Base-by-base conservation (phyloP, 1,284 basidiomycete species). In the Pisolithus thermaeus region DNA sequence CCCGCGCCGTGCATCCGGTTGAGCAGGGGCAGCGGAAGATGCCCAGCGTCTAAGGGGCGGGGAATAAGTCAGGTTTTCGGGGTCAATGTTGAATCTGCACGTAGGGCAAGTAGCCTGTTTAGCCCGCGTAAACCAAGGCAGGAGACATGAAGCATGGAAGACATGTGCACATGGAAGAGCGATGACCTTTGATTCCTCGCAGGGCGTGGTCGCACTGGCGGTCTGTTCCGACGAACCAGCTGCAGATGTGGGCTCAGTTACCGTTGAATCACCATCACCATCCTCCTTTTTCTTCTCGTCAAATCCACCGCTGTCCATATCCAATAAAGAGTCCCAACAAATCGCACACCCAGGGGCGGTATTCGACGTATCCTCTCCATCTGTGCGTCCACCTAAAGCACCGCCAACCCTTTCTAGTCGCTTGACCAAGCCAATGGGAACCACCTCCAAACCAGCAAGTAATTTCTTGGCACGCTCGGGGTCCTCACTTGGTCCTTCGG, bases 61-160 rank as follows among this genome's bases (percentile, higher is more conserved):
- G 16, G 67, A 69, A 59, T 78, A 81, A 0, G 84, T 87, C 45
- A 88, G 63, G 48, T 82, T 82, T 49, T 87, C 81, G 0, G 87
- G 87, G 60, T 90, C 87, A 50, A 90, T 77, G 57, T 90, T 83
- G 59, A 90, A 90, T 54, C 87, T 72, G 67, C 87, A 90, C 0
- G 84, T 84, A 1, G 87, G 87, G 59, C 87, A 90, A 1, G 87
- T 90, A 27, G 87, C 89, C 56, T 86, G 84, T 43, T 74, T 75
- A 11, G 84, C 84, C 52, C 83, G 73, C 7, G 85, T 80, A 65
- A 90, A 90, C 87, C 87, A 90, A 0, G 87, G 87, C 3, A 85
- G 63, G 23, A 90, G 75, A 66, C 87, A 90, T 0, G 80, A 73
- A 2, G 83, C 77, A 59, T 90, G 87, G 70, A 90, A 90, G 46